Conservation (phyloP, 2,329 filamentous ascomycete species). For the Aspergillus sp. region DNA sequence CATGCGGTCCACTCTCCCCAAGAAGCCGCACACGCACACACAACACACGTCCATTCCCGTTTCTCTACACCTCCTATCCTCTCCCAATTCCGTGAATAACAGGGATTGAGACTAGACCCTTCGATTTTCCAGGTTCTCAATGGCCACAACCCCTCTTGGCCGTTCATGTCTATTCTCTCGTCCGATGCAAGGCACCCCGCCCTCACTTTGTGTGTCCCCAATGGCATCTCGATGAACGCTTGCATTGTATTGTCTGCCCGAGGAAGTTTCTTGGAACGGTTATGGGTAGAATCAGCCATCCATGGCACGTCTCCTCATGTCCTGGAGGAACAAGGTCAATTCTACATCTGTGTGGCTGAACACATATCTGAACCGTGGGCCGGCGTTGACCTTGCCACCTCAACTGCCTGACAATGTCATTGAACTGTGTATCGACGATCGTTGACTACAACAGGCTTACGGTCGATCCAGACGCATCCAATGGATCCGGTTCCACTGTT, state of each 20-base stretch:
- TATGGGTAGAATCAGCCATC: neutral
- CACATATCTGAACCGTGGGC: conserved; percentile 9
- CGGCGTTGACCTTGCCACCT: conserved; percentile 9
- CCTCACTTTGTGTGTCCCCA: neutral
- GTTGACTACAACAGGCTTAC: conserved; percentile 13
- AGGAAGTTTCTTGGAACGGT: neutral
- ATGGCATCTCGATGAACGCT: neutral
- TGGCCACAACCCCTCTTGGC: no score
- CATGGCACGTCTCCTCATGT: neutral
- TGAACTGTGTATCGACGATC: conserved; percentile 10
- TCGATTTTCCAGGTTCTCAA: no score
- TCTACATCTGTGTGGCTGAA: conserved; percentile 4
- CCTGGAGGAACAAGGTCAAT: neutral
- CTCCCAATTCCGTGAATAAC: neutral
- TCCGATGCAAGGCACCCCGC: neutral
- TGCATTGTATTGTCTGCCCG: neutral
- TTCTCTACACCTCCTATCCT: no score
- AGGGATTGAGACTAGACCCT: neutral
- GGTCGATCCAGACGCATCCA: conserved; percentile 9
- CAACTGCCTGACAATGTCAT: conserved; percentile 8
- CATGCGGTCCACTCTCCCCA: neutral
- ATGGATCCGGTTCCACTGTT: conserved; percentile 17
- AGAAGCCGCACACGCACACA: neutral
- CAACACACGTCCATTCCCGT: no score
- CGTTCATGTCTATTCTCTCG: no score